These are phyloP conservation scores for Arabidopsis hybrid DNA, from an alignment of 441 rosid species.

Conservation along the genomic window DNA sequence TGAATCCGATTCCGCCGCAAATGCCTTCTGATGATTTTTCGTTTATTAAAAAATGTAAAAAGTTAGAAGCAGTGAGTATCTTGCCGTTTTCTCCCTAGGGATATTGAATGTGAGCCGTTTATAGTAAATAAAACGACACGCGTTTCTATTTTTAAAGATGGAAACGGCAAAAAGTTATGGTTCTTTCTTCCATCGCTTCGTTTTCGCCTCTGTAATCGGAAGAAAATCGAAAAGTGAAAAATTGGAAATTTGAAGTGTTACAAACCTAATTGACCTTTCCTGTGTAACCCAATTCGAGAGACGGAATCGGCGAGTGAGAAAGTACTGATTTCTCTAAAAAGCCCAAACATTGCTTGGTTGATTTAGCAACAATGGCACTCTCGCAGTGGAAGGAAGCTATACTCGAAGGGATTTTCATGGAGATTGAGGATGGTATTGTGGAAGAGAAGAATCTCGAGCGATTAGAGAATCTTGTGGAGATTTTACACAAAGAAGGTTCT, in stretches of 20 bases:
- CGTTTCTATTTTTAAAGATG: background rate
- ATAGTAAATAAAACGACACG: background rate
- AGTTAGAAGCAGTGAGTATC: constrained; percentile 13
- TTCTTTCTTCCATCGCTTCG: background rate
- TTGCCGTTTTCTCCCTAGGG: constrained; percentile 18
- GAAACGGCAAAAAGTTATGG: background rate
- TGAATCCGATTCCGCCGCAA: constrained; percentile 46
- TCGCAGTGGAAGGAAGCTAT: constrained; percentile 54
- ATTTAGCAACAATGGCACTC: constrained; percentile 45
- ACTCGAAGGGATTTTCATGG: constrained; percentile 55
- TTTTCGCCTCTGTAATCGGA: constrained; percentile 10
- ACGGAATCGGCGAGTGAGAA: constrained; percentile 29
- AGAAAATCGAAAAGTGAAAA: background rate
- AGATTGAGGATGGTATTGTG: constrained; percentile 47
- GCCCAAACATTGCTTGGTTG: constrained; percentile 44
- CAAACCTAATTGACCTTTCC: constrained; percentile 33
- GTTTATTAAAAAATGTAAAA: background rate
- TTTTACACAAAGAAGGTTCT: constrained; percentile 47
- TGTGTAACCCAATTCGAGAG: constrained; percentile 22
- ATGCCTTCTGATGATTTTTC: constrained; percentile 27
- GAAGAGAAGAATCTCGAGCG: constrained; percentile 60
- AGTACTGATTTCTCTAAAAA: background rate
- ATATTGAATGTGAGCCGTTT: constrained; percentile 26
- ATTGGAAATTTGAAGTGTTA: background rate
- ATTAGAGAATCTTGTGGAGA: constrained; percentile 54